Conservation (phyloP, 208 protist genomes). For the Pavlovales sp. region DNA sequence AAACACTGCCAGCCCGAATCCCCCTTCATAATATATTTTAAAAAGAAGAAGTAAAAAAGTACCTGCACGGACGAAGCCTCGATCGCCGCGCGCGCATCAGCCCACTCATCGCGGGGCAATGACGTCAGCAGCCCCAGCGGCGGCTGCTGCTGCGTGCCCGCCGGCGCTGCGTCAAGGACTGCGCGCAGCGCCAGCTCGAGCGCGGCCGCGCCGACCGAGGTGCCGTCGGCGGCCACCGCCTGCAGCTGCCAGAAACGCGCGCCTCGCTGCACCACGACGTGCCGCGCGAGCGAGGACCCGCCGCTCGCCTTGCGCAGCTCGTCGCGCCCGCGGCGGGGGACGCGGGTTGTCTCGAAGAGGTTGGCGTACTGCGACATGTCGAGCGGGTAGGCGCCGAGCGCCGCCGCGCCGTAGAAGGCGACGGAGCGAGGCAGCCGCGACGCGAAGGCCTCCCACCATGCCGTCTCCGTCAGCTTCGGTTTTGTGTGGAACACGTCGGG, state of each 20-base stretch:
- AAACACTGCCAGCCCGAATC: too few species aligned
- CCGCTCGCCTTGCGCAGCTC: constrained; percentile 31
- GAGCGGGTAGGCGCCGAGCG: constrained; percentile 50
- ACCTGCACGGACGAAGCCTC: neutral
- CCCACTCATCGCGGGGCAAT: constrained; percentile 24
- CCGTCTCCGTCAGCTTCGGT: constrained; percentile 37
- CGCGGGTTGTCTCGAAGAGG: constrained; percentile 63
- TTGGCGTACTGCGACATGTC: constrained; percentile 63
- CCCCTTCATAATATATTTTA: too few species aligned
- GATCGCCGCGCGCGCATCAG: constrained; percentile 41
- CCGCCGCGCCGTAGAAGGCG: constrained; percentile 44
- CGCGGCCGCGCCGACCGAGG: constrained; percentile 24
- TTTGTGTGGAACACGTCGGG: constrained; percentile 62
- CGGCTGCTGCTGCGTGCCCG: neutral
- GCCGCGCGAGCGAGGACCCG: neutral
- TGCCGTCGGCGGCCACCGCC: constrained; percentile 24
- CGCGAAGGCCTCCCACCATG: neutral
- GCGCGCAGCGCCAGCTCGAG: constrained; percentile 40
- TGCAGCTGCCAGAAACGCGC: constrained; percentile 54
- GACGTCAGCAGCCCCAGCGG: constrained; percentile 30
- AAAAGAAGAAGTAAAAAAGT: too few species aligned
- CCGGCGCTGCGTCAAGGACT: neutral
- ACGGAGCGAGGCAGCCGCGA: neutral
- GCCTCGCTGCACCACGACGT: constrained; percentile 56
- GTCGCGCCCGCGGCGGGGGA: constrained; percentile 58